These are phyloP conservation scores for Chlorociboria aeruginascens DNA, from an alignment of 495 filamentous ascomycete genomes.

Conservation along the genomic window DNA sequence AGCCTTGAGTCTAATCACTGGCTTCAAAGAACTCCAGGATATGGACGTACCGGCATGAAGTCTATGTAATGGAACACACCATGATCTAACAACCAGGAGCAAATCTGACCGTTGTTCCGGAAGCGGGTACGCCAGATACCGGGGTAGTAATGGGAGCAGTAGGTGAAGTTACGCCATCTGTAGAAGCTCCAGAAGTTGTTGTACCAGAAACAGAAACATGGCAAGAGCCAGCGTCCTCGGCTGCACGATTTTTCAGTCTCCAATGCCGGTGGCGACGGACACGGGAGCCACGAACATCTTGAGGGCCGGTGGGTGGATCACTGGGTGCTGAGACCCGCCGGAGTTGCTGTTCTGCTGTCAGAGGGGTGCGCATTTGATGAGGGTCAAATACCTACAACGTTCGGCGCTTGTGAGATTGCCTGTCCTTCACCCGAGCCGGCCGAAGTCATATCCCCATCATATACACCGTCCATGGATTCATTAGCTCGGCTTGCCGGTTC, in stretches of 20 bases:
- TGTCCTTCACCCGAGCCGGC: slow-evolving; percentile 10
- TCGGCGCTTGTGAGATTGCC: neutral
- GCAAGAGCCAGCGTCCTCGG: neutral
- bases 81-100: neutral
- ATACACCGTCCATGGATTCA: slow-evolving; percentile 11
- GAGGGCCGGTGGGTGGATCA: slow-evolving; percentile 9
- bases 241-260: slow-evolving; percentile 14
- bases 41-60: too few species aligned
- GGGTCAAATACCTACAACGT: neutral
- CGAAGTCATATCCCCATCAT: slow-evolving; percentile 9
- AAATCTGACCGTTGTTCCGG: neutral
- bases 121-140: neutral
- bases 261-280: slow-evolving; percentile 11
- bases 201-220: neutral
- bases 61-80: neutral
- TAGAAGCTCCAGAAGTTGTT: neutral
- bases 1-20: too few species aligned
- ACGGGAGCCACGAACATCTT: slow-evolving; percentile 6
- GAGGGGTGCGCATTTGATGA: neutral
- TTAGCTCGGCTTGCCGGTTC: slow-evolving; percentile 7
- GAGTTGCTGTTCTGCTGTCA: slow-evolving; percentile 1
- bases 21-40: too few species aligned
- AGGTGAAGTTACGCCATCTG: neutral
- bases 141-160: slow-evolving; percentile 2
- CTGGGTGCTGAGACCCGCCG: slow-evolving; percentile 17